These are phyloP conservation scores for Buxus sempervirens DNA, from an alignment of 164 flowering plant genomes.

Conservation along the genomic window DNA sequence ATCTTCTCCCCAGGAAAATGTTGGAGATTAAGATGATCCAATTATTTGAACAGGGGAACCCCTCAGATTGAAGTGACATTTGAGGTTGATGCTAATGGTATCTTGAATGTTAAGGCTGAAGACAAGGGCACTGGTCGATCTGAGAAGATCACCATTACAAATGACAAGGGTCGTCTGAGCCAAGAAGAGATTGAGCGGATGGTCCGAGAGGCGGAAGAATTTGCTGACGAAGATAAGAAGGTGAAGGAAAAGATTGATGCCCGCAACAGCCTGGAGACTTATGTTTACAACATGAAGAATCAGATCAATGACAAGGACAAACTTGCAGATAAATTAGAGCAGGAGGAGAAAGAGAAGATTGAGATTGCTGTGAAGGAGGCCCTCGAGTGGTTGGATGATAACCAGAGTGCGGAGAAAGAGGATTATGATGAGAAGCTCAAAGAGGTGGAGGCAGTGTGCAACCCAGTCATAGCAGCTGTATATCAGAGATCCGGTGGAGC, in stretches of 20 bases:
- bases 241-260: slow-evolving; percentile 85
- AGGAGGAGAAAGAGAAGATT: slow-evolving; percentile 82
- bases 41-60: slow-evolving; percentile 55
- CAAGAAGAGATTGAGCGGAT: slow-evolving; percentile 84
- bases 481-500: slow-evolving; percentile 83
- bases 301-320: slow-evolving; percentile 82
- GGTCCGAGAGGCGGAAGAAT: slow-evolving; percentile 84
- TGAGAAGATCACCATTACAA: slow-evolving; percentile 83
- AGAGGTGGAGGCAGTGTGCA: slow-evolving; percentile 85
- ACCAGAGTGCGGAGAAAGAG: slow-evolving; percentile 81
- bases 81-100: slow-evolving; percentile 86
- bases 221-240: slow-evolving; percentile 89
- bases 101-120: slow-evolving; percentile 73
- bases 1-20: background rate
- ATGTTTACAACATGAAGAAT: slow-evolving; percentile 79
- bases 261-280: slow-evolving; percentile 75
- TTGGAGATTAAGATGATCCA: background rate
- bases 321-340: slow-evolving; percentile 81
- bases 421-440: slow-evolving; percentile 83
- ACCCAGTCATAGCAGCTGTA: slow-evolving; percentile 75
- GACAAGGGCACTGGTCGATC: slow-evolving; percentile 75
- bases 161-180: slow-evolving; percentile 77
- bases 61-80: slow-evolving; percentile 88
- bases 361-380: slow-evolving; percentile 74
- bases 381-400: slow-evolving; percentile 80